These are phyloP conservation scores for Salix suchowensis DNA, from an alignment of 345 rosid genomes.

Conservation along the genomic window DNA sequence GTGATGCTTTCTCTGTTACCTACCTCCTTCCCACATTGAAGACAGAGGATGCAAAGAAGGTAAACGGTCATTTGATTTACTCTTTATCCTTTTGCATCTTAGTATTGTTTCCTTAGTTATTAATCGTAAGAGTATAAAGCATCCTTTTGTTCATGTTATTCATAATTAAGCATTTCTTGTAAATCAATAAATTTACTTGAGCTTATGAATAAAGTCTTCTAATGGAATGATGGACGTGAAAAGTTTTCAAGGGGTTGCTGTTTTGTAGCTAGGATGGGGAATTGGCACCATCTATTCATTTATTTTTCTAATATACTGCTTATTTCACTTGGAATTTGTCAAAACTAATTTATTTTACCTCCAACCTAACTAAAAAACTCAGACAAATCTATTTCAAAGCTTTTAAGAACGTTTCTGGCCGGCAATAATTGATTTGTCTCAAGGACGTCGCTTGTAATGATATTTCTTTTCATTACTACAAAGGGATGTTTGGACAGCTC, in stretches of 20 bases:
- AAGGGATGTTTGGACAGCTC: not conserved
- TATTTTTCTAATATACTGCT: too few relatives aligned
- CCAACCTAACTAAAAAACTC: not conserved
- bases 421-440: not conserved
- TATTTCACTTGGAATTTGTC: not conserved
- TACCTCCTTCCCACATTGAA: conserved; percentile 69
- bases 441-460: not conserved
- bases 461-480: not conserved
- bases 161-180: not conserved
- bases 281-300: not conserved
- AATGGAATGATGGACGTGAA: not conserved
- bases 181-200: not conserved
- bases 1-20: conserved; percentile 71
- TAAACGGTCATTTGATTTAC: conserved; percentile 15
- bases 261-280: not conserved
- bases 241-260: not conserved
- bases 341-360: not conserved
- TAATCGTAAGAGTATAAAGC: not conserved
- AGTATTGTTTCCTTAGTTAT: not conserved
- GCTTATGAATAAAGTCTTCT: not conserved
- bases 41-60: conserved; percentile 78
- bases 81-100: not conserved
- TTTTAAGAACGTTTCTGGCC: not conserved
- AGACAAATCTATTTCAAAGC: not conserved
- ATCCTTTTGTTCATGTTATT: not conserved